Conservation (phyloP, 352 stramenopile genomes). For the Achlya hypogyna region DNA sequence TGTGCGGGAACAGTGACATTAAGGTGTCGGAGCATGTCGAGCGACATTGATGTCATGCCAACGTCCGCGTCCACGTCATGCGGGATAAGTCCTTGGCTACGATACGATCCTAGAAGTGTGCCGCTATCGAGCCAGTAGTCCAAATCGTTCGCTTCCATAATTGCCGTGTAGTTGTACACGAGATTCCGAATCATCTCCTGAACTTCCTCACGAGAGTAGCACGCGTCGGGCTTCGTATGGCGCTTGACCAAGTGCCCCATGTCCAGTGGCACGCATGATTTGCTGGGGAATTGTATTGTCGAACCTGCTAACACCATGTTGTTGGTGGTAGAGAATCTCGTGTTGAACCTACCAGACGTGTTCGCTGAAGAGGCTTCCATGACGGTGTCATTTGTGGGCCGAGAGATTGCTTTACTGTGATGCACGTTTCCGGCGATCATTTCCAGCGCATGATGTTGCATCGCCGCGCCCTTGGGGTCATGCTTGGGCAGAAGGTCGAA, state of each 20-base stretch:
- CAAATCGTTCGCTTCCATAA: constrained; percentile 21
- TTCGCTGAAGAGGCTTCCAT: too few relatives aligned
- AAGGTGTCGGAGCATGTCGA: constrained; percentile 19
- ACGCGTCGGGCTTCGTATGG: not conserved
- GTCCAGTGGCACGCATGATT: not conserved
- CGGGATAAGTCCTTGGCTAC: constrained; percentile 32
- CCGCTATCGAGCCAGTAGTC: constrained; percentile 56
- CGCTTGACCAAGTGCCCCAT: not conserved
- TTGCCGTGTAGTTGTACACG: not conserved
- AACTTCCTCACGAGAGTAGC: not conserved
- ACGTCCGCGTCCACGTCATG: constrained; percentile 47
- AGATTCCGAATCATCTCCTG: constrained; percentile 2
- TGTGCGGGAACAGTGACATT: constrained; percentile 27
- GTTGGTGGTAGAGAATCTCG: too few relatives aligned
- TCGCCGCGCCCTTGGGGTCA: too few relatives aligned
- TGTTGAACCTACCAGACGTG: too few relatives aligned
- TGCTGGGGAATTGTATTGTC: not conserved
- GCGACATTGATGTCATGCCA: constrained; percentile 22
- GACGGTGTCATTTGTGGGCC: too few relatives aligned
- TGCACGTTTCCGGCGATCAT: too few relatives aligned
- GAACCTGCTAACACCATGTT: not conserved
- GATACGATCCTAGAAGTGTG: constrained; percentile 43
- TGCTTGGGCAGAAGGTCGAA: too few relatives aligned
- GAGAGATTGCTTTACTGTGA: too few relatives aligned
- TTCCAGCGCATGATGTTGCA: too few relatives aligned